Base-by-base conservation (phyloP, 2,329 filamentous ascomycete genomes). In the Penicillium brasilianum region DNA sequence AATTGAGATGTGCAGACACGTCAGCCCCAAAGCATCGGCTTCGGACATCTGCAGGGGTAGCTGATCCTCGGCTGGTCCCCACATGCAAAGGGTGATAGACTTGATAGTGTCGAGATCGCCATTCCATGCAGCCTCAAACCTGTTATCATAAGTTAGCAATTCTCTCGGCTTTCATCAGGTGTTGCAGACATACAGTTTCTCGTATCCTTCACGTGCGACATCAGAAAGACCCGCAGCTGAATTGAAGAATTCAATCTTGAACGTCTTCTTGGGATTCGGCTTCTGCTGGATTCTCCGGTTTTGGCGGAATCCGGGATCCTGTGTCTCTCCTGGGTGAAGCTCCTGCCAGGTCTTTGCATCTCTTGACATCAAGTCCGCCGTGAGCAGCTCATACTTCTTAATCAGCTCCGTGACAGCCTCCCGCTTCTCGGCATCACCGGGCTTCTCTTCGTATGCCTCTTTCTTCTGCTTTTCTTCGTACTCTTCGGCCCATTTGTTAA, bases 1-100 rank as follows among this genome's bases (percentile, higher is more conserved):
- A 50, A 91, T 84, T 0, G 90, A 88, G 53, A 95, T 78, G 0
- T 85, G 86, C 70, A 94, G 92, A 0, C 90, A 88, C 11, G 78
- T 85, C 61, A 88, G 82, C 1, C 69, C 62, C 3, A 74, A 67
- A 0, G 68, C 61, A 69, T 92, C 90, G 1, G 63, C 67, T 1
- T 88, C 83, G 0, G 88, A 84, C 57, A 92, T 84, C 64, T 87
- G 83, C 44, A 95, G 79, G 0, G 90, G 89, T 0, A 82, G 76
- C 55, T 88, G 81, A 4, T 83, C 76, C 5, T 82, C 76, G 6
- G 83, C 77, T 4, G 79, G 71, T 13, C 71, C 84, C 80, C 65
- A 71, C 61, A 63, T 68, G 1, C 50, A 61, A 0, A 75, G 53
- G 6, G 76, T 76, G 37, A 78, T 66, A 0, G 55, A 22, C 39